Evolutionary conservation across 768 basidiomycete genomes (phyloP), one percentile per base, ranked within the genome.

Genomic region (Calocybe cyanea): DNA sequence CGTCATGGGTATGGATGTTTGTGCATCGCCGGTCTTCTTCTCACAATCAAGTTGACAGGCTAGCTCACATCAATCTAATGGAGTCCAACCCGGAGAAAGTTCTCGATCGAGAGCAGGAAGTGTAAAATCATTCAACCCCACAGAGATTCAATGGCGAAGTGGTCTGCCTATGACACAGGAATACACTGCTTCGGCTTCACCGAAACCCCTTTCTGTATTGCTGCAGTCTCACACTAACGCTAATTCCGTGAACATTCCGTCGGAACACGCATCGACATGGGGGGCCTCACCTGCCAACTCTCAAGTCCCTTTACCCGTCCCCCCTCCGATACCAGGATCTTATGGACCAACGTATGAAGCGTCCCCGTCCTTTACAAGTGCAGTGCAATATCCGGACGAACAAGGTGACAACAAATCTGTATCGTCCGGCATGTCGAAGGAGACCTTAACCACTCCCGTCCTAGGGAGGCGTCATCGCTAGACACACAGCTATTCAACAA

Each of bases 1-100:
- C 58, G 19, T 71, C 71, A 23, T 56, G 66, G 42, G 73, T 73
- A 42, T 57, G 70, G n/a, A 10, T 33, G 14, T 34, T 38, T 40
- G 4, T 28, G 40, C 30, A 13, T 24, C 20, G 11, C 25, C 18
- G 19, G 2, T 24, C 19, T 25, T 17, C 30, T 50, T 17, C 41
- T 19, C 24, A 45, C 18, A 25, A 35, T 49, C 14, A n/a, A 38
- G 7, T 38, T 40, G 18, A 18, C 15, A 36, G 30, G 32, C 48
- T 56, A 58, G 48, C n/a, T 53, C 55, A 52, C 43, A 51, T 56
- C 32, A 31, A 41, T 40, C 50, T 28, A 38, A 50, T 28, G 45
- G 43, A 2, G 41, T 51, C 1, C 36, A 45, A 24, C 20, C 52
- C 37, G 51, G 41, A 13, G 47, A 52, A 9, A 25, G 30, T 23